A percentile compares a stretch with the other conserved stretches of the same genome.
phyloP scores from a whole-genome alignment of 1,284 basidiomycete genomes.

The Cutaneotrichosporon sp. region DNA sequence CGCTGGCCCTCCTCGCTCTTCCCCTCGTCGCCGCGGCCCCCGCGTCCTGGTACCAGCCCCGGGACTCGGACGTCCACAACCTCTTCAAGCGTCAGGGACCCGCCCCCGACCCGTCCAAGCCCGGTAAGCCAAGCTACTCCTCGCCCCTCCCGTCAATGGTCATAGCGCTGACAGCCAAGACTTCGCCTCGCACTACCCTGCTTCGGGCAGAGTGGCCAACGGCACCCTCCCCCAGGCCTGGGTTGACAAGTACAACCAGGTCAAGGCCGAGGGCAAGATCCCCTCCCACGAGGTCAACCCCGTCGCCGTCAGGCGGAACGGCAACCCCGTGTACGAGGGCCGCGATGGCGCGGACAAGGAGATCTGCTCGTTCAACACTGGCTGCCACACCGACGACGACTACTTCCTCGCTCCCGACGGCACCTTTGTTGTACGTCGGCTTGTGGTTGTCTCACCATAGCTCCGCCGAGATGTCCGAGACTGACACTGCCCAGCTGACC shows the following conservation, averaged over 20 bases:
- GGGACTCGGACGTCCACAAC: conserved; percentile 18
- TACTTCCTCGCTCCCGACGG: conserved; percentile 40
- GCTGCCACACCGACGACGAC: conserved; percentile 40
- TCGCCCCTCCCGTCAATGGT: neutral
- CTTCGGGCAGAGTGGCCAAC: conserved; percentile 13
- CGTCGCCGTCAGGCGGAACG: conserved; percentile 25
- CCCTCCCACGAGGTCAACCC: conserved; percentile 18
- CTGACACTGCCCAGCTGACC: conserved; percentile 34
- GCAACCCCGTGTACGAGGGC: conserved; percentile 28
- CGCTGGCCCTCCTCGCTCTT: conserved; percentile 15
- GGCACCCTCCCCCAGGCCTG: conserved; percentile 30
- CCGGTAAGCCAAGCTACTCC: conserved; percentile 12
- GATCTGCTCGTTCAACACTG: conserved; percentile 51
- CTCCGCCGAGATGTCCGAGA: neutral
- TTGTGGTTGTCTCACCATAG: neutral
- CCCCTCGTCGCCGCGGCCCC: conserved; percentile 10
- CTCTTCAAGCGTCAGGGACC: conserved; percentile 30
- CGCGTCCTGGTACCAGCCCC: conserved; percentile 19
- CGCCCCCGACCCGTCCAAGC: conserved; percentile 18
- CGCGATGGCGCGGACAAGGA: conserved; percentile 30
- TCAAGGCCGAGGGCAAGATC: conserved; percentile 11
- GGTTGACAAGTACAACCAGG: conserved; percentile 27
- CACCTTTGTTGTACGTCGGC: conserved; percentile 43
- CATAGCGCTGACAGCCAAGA: conserved; percentile 9
- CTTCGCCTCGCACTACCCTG: conserved; percentile 27